These are phyloP conservation scores for Paulownia fortunei DNA, from an alignment of 257 asterid genomes.

Conservation along the genomic window DNA sequence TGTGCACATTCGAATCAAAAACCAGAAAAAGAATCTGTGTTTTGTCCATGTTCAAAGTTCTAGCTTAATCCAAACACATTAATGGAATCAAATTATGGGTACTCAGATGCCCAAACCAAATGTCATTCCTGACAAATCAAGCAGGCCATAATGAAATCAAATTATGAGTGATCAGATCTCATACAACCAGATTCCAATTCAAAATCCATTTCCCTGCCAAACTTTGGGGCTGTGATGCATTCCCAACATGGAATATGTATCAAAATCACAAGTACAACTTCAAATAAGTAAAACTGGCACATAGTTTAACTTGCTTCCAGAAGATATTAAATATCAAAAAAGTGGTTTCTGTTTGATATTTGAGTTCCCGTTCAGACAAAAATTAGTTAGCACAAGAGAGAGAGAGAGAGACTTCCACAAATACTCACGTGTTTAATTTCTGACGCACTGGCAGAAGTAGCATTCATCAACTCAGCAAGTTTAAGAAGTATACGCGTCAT, in stretches of 20 bases:
- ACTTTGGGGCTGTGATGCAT: neutral
- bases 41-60: constrained; percentile 1
- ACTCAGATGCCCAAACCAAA: neutral
- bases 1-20: too few species aligned
- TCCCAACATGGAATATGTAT: neutral
- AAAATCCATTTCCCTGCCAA: constrained; percentile 15
- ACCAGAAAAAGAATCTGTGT: neutral
- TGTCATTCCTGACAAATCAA: constrained; percentile 6
- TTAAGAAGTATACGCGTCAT: constrained; percentile 74
- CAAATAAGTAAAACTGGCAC: neutral
- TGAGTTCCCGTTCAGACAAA: neutral
- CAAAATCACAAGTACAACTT: neutral
- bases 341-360: neutral
- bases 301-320: constrained; percentile 2
- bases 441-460: constrained; percentile 45
- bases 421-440: constrained; percentile 66
- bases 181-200: constrained; percentile 3
- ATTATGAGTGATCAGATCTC: constrained; percentile 13
- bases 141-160: neutral
- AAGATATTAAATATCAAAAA: neutral
- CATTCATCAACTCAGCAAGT: constrained; percentile 75
- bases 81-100: neutral
- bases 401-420: constrained; percentile 23
- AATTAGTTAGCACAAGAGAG: neutral
- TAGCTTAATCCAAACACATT: neutral